phyloP scores from a whole-genome alignment of 1,284 basidiomycete genomes.

The Cerioporus squamosus region DNA sequence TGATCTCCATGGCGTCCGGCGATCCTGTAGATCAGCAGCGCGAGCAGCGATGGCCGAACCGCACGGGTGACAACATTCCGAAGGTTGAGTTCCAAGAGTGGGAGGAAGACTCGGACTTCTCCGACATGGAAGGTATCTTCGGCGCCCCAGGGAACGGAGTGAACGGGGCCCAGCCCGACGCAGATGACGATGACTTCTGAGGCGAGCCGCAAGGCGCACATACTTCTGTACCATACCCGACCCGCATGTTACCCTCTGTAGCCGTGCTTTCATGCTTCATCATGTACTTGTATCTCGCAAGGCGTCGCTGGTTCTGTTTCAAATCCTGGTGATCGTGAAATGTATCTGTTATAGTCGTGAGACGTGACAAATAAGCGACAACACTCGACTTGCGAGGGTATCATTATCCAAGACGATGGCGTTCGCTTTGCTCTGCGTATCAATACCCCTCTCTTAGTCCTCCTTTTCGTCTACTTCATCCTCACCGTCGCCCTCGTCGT shows the following conservation, averaged over 20 bases:
- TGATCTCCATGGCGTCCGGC: slow-evolving; percentile 71
- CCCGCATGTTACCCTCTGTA: background rate
- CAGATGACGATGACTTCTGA: slow-evolving; percentile 5
- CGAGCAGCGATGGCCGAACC: slow-evolving; percentile 75
- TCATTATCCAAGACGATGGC: no score
- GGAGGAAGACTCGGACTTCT: slow-evolving; percentile 63
- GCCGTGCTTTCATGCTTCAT: no score
- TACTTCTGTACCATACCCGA: background rate
- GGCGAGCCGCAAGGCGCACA: no score
- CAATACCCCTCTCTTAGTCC: background rate
- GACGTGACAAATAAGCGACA: no score
- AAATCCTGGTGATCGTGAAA: no score
- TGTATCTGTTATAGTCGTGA: no score
- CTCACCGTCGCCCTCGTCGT: background rate
- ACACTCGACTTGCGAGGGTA: no score
- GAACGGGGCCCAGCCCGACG: background rate
- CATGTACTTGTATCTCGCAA: no score
- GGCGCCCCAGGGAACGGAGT: background rate
- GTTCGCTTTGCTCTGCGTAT: background rate
- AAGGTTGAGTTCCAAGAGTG: slow-evolving; percentile 61
- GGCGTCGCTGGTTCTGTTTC: no score
- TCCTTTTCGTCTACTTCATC: background rate
- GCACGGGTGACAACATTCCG: slow-evolving; percentile 46
- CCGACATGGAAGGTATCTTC: slow-evolving; percentile 40
- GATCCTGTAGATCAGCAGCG: slow-evolving; percentile 73